A percentile compares a stretch with the other conserved stretches of the same genome.
phyloP scores from a whole-genome alignment of 2,329 filamentous ascomycete genomes.

The Talaromyces pinophilus region DNA sequence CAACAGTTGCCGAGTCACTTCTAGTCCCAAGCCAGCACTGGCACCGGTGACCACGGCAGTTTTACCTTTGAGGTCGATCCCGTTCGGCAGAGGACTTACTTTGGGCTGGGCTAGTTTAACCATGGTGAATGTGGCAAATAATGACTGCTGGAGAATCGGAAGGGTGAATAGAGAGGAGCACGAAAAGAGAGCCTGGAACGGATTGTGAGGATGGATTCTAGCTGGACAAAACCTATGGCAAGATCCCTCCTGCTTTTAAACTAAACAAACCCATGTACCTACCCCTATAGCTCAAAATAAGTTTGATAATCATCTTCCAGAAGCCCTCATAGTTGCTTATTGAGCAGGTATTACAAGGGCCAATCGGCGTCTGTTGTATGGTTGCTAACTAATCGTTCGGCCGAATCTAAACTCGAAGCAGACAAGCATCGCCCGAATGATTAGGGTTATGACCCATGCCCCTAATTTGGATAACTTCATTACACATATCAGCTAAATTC shows the following conservation, averaged over 20 bases:
- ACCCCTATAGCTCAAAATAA: background rate
- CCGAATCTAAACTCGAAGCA: background rate
- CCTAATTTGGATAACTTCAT: background rate
- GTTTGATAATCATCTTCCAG: constrained; percentile 15
- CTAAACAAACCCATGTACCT: background rate
- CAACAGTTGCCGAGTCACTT: constrained; percentile 30
- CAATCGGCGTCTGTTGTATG: background rate
- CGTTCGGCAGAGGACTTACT: constrained; percentile 1
- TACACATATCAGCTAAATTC: background rate
- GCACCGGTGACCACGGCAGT: constrained; percentile 33
- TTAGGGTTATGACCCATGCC: background rate
- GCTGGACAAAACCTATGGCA: too few relatives aligned
- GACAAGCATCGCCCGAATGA: background rate
- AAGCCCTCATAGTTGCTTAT: constrained; percentile 9
- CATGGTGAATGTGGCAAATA: background rate
- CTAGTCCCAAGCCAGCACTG: constrained; percentile 32
- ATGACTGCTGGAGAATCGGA: background rate
- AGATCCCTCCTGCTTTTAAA: background rate
- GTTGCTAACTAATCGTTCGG: background rate
- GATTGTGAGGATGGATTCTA: background rate
- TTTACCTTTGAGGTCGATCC: constrained; percentile 27
- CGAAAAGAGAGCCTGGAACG: background rate
- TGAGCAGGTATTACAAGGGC: background rate
- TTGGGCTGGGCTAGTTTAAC: background rate
- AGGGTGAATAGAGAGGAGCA: background rate